A percentile compares a stretch with the other conserved stretches of the same genome.
These are phyloP conservation scores for Nothophaeocryptopus gaeumannii DNA, from an alignment of 2,329 filamentous ascomycete genomes.

Conservation along the genomic window DNA sequence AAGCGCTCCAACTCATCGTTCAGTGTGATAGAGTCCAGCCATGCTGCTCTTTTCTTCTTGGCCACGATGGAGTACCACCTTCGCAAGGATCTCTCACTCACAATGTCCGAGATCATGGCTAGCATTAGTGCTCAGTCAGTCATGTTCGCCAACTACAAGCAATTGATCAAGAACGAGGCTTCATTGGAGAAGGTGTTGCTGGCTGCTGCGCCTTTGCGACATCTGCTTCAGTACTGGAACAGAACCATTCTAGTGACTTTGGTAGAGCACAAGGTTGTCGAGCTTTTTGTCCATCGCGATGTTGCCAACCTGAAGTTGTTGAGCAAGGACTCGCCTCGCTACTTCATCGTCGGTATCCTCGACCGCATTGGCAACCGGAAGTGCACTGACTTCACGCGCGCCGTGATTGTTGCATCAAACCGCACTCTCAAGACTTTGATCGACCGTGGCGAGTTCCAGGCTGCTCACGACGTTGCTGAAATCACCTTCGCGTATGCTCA, in stretches of 20 bases:
- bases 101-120: slow-evolving; percentile 43
- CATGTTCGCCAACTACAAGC: slow-evolving; percentile 44
- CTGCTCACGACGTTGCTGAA: slow-evolving; percentile 45
- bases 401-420: slow-evolving; percentile 42
- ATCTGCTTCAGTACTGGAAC: slow-evolving; percentile 36
- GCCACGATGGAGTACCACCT: slow-evolving; percentile 46
- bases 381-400: slow-evolving; percentile 40
- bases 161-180: slow-evolving; percentile 25
- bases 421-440: slow-evolving; percentile 37
- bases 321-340: slow-evolving; percentile 30
- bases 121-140: slow-evolving; percentile 20
- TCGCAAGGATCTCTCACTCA: slow-evolving; percentile 35
- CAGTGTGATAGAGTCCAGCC: slow-evolving; percentile 37
- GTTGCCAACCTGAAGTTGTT: slow-evolving; percentile 31
- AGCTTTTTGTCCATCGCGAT: slow-evolving; percentile 38
- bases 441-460: slow-evolving; percentile 39
- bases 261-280: slow-evolving; percentile 26
- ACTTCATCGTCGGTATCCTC: slow-evolving; percentile 44
- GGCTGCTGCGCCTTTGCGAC: slow-evolving; percentile 40
- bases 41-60: slow-evolving; percentile 45
- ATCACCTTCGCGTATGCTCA: slow-evolving; percentile 45
- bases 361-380: slow-evolving; percentile 39
- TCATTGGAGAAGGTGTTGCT: slow-evolving; percentile 36
- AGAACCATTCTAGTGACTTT: slow-evolving; percentile 39
- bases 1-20: slow-evolving; percentile 36